Conservation (phyloP, 164 flowering plant species). For the Vitis cinerea region DNA sequence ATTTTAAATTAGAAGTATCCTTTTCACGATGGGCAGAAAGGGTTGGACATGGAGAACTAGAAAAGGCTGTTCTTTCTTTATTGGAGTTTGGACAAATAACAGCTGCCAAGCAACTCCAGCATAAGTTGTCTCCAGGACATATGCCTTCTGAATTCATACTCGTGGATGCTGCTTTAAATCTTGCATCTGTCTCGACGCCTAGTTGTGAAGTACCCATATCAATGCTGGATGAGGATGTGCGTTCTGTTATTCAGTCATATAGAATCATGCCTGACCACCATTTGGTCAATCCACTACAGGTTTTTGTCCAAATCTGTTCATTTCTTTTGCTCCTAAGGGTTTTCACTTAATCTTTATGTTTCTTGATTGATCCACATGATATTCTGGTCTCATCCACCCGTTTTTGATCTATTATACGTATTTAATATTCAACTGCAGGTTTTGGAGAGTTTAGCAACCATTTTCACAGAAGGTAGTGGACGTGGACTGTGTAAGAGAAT, state of each 20-base stretch:
- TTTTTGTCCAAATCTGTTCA: constrained; percentile 20
- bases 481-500: constrained; percentile 84
- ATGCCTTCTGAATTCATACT: constrained; percentile 70
- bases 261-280: constrained; percentile 34
- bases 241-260: constrained; percentile 54
- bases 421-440: constrained; percentile 37
- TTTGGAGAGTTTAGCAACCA: constrained; percentile 59
- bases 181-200: constrained; percentile 72
- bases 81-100: constrained; percentile 94
- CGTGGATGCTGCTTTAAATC: constrained; percentile 80
- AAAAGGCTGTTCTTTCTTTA: constrained; percentile 93
- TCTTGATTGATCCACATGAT: background rate
- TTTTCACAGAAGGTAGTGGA: constrained; percentile 73
- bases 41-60: constrained; percentile 84
- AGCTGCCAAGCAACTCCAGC: constrained; percentile 95
- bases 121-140: constrained; percentile 78
- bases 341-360: background rate
- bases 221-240: constrained; percentile 61
- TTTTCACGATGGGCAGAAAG: constrained; percentile 95
- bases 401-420: background rate
- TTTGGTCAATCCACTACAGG: constrained; percentile 68
- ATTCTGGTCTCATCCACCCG: background rate
- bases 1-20: constrained; percentile 52
- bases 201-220: constrained; percentile 34
- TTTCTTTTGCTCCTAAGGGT: background rate